Conservation (phyloP, 2,329 filamentous ascomycete species). For the Sphaceloma murrayae region DNA sequence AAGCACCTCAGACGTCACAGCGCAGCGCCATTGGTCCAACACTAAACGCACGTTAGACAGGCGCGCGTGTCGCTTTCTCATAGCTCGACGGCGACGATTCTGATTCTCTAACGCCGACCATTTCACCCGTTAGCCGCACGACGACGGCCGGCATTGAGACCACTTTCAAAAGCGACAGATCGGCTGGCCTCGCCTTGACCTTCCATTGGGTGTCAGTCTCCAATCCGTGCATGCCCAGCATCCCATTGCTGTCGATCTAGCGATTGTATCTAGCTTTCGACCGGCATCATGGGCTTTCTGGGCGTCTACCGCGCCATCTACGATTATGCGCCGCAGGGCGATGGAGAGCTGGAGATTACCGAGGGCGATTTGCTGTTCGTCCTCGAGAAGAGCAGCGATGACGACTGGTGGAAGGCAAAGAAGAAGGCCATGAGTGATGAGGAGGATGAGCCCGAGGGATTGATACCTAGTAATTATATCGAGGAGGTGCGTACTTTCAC, state of each 20-base stretch:
- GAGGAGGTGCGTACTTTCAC: conserved; percentile 63
- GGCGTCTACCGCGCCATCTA: conserved; percentile 86
- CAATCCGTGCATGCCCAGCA: neutral
- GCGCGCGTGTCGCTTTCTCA: conserved; percentile 6
- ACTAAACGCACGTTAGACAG: neutral
- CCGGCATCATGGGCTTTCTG: conserved; percentile 67
- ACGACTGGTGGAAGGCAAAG: conserved; percentile 94
- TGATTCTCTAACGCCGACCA: conserved; percentile 1
- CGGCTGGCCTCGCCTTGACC: neutral
- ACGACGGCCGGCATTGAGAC: no score
- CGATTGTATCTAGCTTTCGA: neutral
- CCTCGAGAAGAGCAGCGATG: conserved; percentile 63
- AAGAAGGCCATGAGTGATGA: conserved; percentile 71
- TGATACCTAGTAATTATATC: conserved; percentile 91
- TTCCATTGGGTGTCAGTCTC: neutral
- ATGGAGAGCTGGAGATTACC: conserved; percentile 71
- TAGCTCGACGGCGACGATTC: neutral
- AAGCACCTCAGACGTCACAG: neutral
- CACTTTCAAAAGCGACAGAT: no score
- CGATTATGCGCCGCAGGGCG: conserved; percentile 80
- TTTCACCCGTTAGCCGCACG: neutral
- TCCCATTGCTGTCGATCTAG: neutral
- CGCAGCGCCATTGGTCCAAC: neutral
- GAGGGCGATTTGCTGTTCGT: conserved; percentile 87
- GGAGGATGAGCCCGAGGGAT: conserved; percentile 79